Percentiles rank a stretch among this genome's conserved stretches.
phyloP scores from a whole-genome alignment of 768 basidiomycete genomes.

The Leccinum uliginosum region DNA sequence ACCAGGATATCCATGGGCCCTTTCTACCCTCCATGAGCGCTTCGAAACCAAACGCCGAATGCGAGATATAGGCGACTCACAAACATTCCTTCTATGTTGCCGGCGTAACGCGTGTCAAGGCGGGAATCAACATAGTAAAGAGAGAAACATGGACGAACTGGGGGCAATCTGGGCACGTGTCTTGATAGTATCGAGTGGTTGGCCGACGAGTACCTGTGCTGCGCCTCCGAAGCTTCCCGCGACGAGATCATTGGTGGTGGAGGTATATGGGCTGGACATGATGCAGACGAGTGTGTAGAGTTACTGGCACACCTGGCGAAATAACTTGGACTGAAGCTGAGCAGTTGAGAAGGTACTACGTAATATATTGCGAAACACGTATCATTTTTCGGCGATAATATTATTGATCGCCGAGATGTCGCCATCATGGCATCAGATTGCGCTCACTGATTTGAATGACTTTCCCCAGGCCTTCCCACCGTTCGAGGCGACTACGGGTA shows the following conservation, averaged over 20 bases:
- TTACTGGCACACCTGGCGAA: background rate
- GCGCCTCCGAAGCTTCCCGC: conserved; percentile 93
- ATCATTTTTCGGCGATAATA: background rate
- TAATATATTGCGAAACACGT: background rate
- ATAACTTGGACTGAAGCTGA: background rate
- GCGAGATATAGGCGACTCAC: conserved; percentile 54
- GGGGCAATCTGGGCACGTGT: conserved; percentile 85
- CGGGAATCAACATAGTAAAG: background rate
- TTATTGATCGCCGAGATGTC: background rate
- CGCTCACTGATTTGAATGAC: background rate
- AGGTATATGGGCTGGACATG: conserved; percentile 32
- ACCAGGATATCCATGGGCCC: conserved; percentile 88
- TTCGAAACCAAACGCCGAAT: background rate
- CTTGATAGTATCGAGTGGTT: conserved; percentile 86
- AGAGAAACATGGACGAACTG: conserved; percentile 44
- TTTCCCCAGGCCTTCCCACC: too few species aligned
- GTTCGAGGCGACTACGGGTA: too few species aligned
- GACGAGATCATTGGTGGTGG: conserved; percentile 75
- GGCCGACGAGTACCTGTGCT: conserved; percentile 91
- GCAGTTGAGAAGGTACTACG: background rate
- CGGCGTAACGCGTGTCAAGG: conserved; percentile 1
- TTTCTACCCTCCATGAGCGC: conserved; percentile 46
- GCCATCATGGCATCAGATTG: background rate
- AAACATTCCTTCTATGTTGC: conserved; percentile 72
- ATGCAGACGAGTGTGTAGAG: background rate